Evolutionary conservation across 1,284 basidiomycete species (phyloP).

Genomic region (Apiotrichum siamense): DNA sequence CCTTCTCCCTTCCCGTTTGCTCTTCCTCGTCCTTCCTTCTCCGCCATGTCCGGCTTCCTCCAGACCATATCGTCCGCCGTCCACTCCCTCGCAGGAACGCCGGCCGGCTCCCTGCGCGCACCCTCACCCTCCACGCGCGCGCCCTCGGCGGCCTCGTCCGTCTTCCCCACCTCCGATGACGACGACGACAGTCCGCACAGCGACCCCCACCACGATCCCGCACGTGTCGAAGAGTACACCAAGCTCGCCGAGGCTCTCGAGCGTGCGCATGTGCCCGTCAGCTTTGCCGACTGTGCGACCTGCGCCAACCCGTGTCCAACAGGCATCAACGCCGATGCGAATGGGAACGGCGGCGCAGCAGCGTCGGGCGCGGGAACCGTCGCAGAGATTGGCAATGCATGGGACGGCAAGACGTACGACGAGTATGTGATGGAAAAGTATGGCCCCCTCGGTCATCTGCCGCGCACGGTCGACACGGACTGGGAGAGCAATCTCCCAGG

Average conservation of each 20-base stretch:
- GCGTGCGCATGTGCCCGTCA: constrained; percentile 59
- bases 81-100: too few species aligned
- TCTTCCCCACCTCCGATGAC: too few species aligned
- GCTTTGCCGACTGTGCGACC: constrained; percentile 61
- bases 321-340: constrained; percentile 54
- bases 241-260: constrained; percentile 44
- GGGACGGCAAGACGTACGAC: constrained; percentile 35
- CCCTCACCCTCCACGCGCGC: too few species aligned
- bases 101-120: too few species aligned
- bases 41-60: too few species aligned
- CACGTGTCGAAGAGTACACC: constrained; percentile 29
- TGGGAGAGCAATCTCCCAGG: constrained; percentile 72
- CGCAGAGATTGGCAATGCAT: constrained; percentile 22
- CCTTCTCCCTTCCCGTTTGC: too few species aligned
- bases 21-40: too few species aligned
- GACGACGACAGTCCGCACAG: too few species aligned
- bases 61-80: too few species aligned
- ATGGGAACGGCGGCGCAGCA: constrained; percentile 29
- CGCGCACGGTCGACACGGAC: constrained; percentile 65
- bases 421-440: constrained; percentile 32
- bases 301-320: constrained; percentile 66
- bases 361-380: constrained; percentile 15
- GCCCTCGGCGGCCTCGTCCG: too few species aligned
- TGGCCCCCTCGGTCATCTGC: constrained; percentile 66
- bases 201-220: constrained; percentile 21